Conservation (phyloP, 2,329 filamentous ascomycete species). For the Calonectria pseudoturangicola region DNA sequence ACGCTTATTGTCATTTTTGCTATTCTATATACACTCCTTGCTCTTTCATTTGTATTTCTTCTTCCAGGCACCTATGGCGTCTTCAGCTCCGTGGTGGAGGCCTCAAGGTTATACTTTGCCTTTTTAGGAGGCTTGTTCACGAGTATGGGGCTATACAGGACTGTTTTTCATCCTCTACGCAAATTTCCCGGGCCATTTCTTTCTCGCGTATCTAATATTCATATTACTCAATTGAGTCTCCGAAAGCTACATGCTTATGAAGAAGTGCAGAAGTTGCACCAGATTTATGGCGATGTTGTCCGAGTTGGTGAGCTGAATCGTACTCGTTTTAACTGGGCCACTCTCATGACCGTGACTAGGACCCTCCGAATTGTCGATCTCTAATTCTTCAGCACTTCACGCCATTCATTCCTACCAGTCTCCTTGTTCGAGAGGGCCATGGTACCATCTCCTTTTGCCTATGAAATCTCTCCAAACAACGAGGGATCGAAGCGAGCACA, state of each 20-base stretch:
- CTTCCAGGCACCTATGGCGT: neutral
- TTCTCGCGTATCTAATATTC: constrained; percentile 1
- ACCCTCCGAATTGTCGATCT: constrained; percentile 17
- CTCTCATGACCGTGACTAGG: neutral
- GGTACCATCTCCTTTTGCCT: neutral
- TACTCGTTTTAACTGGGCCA: neutral
- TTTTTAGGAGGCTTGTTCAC: neutral
- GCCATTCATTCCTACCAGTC: constrained; percentile 14
- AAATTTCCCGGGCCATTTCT: neutral
- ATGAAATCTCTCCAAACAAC: neutral
- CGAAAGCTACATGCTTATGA: neutral
- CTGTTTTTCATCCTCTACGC: neutral
- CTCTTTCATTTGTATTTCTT: neutral
- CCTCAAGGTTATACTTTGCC: neutral
- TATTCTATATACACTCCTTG: neutral
- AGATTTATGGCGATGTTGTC: neutral
- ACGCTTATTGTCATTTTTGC: neutral
- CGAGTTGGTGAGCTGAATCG: neutral
- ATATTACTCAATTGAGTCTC: neutral
- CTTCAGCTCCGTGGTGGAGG: neutral
- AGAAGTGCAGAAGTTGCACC: neutral
- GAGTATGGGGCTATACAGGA: neutral
- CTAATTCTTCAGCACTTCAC: neutral
- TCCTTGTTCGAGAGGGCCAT: constrained; percentile 17
- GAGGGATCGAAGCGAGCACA: constrained; percentile 10